A percentile compares a stretch with the other conserved stretches of the same genome.
phyloP scores from a whole-genome alignment of 495 filamentous ascomycete genomes.

The Lophiostoma macrostomum region DNA sequence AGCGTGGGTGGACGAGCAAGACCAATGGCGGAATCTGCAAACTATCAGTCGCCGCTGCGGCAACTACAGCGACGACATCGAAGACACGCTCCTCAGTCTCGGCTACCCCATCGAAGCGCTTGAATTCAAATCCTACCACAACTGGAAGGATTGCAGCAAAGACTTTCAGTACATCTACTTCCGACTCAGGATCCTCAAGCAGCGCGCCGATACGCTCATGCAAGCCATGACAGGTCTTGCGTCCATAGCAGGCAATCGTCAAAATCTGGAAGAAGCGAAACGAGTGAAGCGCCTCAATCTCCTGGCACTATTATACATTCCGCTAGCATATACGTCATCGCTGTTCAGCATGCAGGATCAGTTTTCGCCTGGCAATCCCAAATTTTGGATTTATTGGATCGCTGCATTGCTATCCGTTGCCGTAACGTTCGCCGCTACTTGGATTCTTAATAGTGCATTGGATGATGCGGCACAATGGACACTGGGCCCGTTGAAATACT shows the following conservation, averaged over 20 bases:
- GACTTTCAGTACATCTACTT: conserved; percentile 32
- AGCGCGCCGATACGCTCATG: conserved; percentile 28
- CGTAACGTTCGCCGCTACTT: conserved; percentile 14
- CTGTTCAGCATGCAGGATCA: conserved; percentile 30
- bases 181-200: conserved; percentile 30
- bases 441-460: conserved; percentile 16
- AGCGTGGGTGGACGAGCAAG: conserved; percentile 27
- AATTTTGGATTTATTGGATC: conserved; percentile 35
- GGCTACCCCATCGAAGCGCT: conserved; percentile 13
- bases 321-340: conserved; percentile 16
- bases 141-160: conserved; percentile 17
- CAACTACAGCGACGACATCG: conserved; percentile 32
- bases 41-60: conserved; percentile 29
- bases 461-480: conserved; percentile 25
- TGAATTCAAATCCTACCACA: background rate
- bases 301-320: conserved; percentile 26
- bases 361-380: conserved; percentile 14
- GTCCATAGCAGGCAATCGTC: conserved; percentile 27
- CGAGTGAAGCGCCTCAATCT: conserved; percentile 27
- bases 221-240: conserved; percentile 31
- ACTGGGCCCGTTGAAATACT: background rate
- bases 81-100: conserved; percentile 29
- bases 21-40: conserved; percentile 29
- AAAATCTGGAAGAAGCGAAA: conserved; percentile 32
- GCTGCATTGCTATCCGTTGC: conserved; percentile 3